These are phyloP conservation scores for Ustilago lituana DNA, from an alignment of 1,284 basidiomycete genomes.

Conservation along the genomic window DNA sequence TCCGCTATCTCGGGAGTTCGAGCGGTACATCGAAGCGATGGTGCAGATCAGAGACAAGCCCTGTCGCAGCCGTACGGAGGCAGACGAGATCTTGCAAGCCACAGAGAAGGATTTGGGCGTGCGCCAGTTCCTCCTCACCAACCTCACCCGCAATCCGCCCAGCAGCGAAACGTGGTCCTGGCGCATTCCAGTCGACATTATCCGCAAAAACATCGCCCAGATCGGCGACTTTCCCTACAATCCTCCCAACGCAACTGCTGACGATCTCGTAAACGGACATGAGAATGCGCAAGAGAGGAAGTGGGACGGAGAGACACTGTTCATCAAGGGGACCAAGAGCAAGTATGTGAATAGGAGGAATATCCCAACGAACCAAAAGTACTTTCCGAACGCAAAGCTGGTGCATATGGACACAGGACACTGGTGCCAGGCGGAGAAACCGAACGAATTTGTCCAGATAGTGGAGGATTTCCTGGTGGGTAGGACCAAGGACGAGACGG, in stretches of 20 bases:
- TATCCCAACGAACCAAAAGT: constrained; percentile 72
- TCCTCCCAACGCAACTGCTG: constrained; percentile 68
- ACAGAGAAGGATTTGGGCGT: constrained; percentile 75
- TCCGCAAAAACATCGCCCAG: constrained; percentile 74
- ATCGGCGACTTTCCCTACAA: constrained; percentile 79
- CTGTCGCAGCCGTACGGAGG: constrained; percentile 74
- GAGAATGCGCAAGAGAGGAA: constrained; percentile 32
- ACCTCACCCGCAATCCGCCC: constrained; percentile 71
- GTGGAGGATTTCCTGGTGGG: constrained; percentile 63
- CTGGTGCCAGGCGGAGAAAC: constrained; percentile 69
- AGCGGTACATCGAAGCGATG: constrained; percentile 77
- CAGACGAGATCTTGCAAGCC: constrained; percentile 74
- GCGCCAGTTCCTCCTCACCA: constrained; percentile 83
- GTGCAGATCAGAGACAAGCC: constrained; percentile 73
- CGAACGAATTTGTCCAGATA: constrained; percentile 66
- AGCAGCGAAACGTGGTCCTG: constrained; percentile 71
- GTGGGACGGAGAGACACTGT: constrained; percentile 76
- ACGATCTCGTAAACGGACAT: constrained; percentile 64
- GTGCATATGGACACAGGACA: constrained; percentile 68
- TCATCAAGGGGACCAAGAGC: constrained; percentile 76
- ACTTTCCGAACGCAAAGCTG: constrained; percentile 75
- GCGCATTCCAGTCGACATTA: constrained; percentile 76
- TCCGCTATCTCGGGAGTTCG: constrained; percentile 73
- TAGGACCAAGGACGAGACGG: constrained; percentile 28
- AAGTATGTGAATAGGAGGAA: constrained; percentile 80